These are phyloP conservation scores for Penicillium coprophilum DNA, from an alignment of 495 filamentous ascomycete genomes.

Conservation along the genomic window DNA sequence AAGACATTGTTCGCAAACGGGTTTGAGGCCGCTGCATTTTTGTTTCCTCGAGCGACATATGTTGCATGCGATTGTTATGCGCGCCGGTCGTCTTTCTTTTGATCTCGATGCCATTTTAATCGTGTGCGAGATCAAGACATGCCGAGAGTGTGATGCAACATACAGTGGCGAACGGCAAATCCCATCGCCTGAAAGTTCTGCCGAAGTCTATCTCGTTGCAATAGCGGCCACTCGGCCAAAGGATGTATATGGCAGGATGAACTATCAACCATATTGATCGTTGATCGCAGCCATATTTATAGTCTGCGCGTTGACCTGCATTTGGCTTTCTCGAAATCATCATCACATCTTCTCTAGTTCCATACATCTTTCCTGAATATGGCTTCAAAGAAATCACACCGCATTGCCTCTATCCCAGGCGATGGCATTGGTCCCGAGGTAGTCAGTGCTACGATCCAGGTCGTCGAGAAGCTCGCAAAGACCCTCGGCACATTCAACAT, in stretches of 20 bases:
- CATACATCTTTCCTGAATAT: constrained; percentile 3
- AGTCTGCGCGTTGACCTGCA: neutral
- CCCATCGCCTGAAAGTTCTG: constrained; percentile 31
- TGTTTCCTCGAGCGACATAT: constrained; percentile 42
- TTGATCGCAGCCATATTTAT: neutral
- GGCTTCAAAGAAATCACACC: constrained; percentile 20
- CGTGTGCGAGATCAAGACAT: neutral
- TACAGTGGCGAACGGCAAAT: constrained; percentile 10
- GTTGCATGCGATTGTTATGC: constrained; percentile 41
- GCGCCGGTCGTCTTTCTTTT: constrained; percentile 24
- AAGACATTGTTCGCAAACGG: constrained; percentile 39
- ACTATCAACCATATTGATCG: constrained; percentile 9
- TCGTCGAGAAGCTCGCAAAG: constrained; percentile 35
- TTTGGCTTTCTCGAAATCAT: neutral
- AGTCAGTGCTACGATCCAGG: constrained; percentile 36
- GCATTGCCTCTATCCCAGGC: constrained; percentile 43
- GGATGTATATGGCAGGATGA: neutral
- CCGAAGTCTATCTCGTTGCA: constrained; percentile 5
- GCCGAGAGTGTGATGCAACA: neutral
- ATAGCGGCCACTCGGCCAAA: constrained; percentile 1
- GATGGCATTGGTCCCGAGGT: constrained; percentile 48
- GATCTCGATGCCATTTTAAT: constrained; percentile 9
- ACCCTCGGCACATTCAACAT: constrained; percentile 36
- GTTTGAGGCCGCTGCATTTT: constrained; percentile 38
- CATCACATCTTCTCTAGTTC: neutral